Conservation (phyloP, 2,329 filamentous ascomycete species). For the Rutstroemia sp. region DNA sequence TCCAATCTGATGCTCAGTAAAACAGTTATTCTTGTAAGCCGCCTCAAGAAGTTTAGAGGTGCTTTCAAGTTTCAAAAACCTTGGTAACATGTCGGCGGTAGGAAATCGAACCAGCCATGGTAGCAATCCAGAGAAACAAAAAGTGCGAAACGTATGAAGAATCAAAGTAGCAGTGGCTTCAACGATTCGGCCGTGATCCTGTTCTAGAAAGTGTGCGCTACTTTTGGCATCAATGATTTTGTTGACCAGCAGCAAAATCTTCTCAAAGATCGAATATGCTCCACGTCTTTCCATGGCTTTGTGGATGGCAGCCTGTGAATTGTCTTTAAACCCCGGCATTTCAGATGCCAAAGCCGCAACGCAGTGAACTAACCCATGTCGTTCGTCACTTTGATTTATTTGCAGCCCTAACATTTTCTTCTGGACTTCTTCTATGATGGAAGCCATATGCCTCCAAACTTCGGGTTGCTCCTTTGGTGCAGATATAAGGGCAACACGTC, state of each 20-base stretch:
- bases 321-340: neutral
- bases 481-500: neutral
- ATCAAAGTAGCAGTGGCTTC: slow-evolving; percentile 53
- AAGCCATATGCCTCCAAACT: neutral
- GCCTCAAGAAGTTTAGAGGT: neutral
- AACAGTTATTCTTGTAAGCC: neutral
- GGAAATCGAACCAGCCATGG: neutral
- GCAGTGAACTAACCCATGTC: slow-evolving; percentile 57
- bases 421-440: slow-evolving; percentile 9
- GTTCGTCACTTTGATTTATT: slow-evolving; percentile 56
- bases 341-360: neutral
- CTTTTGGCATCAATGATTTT: neutral
- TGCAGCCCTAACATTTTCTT: slow-evolving; percentile 10
- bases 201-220: slow-evolving; percentile 21
- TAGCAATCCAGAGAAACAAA: neutral
- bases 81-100: neutral
- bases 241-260: neutral
- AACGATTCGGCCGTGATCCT: slow-evolving; percentile 32
- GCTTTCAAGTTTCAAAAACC: neutral
- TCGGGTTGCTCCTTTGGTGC: neutral
- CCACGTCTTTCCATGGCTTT: neutral
- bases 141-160: neutral
- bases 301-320: neutral
- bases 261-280: neutral
- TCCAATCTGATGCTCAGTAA: neutral